Conservation (phyloP, 495 filamentous ascomycete species). For the Chlorociboria aeruginascens region DNA sequence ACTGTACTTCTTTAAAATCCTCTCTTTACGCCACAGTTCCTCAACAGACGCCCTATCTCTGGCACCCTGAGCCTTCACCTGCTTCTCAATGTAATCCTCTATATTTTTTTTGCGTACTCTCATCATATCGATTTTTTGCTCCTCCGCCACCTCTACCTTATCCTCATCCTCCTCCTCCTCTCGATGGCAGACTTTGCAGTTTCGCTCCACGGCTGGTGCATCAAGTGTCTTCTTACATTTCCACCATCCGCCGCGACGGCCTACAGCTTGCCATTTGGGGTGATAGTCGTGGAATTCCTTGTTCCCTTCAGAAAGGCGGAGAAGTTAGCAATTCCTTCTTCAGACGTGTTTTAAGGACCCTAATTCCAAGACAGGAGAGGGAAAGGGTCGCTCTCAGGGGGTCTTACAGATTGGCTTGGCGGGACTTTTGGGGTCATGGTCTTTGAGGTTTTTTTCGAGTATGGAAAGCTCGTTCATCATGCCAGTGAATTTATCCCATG, state of each 20-base stretch:
- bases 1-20: too few relatives aligned
- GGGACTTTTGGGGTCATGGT: neutral
- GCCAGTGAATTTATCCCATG: neutral
- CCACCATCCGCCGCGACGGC: constrained; percentile 27
- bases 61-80: neutral
- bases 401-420: neutral
- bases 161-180: neutral
- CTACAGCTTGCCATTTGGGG: constrained; percentile 19
- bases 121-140: neutral
- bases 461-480: neutral
- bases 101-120: neutral
- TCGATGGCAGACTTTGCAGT: constrained; percentile 21
- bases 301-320: constrained; percentile 5
- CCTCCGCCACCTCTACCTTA: neutral
- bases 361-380: too few relatives aligned
- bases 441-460: neutral
- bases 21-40: too few relatives aligned
- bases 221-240: constrained; percentile 23
- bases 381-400: too few relatives aligned
- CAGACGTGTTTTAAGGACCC: too few relatives aligned
- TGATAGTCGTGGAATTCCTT: constrained; percentile 25
- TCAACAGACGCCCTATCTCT: neutral
- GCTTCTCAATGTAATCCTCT: neutral
- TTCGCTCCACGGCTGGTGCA: constrained; percentile 21
- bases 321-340: neutral